A percentile compares a stretch with the other conserved stretches of the same genome.
phyloP scores from a whole-genome alignment of 164 flowering plant genomes.

The Protea cynaroides region DNA sequence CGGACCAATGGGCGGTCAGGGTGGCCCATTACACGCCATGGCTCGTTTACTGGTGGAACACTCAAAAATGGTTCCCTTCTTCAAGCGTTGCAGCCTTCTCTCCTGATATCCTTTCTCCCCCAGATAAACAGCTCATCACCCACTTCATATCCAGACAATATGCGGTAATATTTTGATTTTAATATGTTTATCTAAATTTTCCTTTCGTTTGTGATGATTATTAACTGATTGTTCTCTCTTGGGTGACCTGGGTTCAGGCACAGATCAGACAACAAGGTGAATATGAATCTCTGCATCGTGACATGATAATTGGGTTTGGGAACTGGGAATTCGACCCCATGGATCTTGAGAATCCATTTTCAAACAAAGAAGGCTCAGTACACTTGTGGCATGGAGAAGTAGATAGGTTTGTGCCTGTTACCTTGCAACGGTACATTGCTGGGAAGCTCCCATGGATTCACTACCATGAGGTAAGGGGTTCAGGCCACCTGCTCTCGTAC shows the following conservation, averaged over 20 bases:
- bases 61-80: constrained; percentile 42
- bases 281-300: constrained; percentile 29
- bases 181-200: too few species aligned
- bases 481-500: constrained; percentile 21
- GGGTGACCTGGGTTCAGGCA: constrained; percentile 16
- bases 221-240: too few species aligned
- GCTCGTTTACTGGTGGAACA: constrained; percentile 36
- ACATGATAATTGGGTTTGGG: constrained; percentile 29
- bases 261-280: constrained; percentile 24
- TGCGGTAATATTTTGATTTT: too few species aligned
- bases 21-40: constrained; percentile 31
- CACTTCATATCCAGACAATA: too few species aligned
- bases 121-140: too few species aligned
- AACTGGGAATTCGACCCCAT: constrained; percentile 42
- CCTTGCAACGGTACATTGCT: constrained; percentile 27
- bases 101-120: too few species aligned
- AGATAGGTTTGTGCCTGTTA: constrained; percentile 27
- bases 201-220: too few species aligned
- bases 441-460: constrained; percentile 34
- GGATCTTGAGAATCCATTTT: constrained; percentile 35
- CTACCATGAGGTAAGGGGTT: constrained; percentile 27
- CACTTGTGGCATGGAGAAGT: constrained; percentile 44
- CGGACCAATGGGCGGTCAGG: constrained; percentile 27
- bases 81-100: too few species aligned
- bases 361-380: constrained; percentile 28